Evolutionary conservation across 805 yeast genomes (phyloP).

Genomic region (Ogataea corticis): DNA sequence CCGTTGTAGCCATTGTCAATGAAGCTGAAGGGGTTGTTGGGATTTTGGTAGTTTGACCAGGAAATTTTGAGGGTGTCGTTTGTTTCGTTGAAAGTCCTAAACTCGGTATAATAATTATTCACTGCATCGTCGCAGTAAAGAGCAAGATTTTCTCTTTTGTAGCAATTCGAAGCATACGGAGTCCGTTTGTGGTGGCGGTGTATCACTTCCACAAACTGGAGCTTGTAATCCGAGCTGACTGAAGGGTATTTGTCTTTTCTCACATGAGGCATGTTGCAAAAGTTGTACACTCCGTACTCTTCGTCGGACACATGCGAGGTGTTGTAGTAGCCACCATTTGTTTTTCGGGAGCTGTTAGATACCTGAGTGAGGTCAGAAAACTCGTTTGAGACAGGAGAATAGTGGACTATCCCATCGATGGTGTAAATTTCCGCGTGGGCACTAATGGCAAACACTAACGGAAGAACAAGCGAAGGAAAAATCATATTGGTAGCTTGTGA

Average conservation of each 20-base stretch:
- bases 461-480: not conserved
- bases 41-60: conserved; percentile 29
- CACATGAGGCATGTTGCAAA: conserved; percentile 48
- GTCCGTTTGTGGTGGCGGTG: conserved; percentile 49
- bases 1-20: conserved; percentile 30
- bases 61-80: conserved; percentile 16
- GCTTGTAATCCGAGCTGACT: conserved; percentile 26
- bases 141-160: conserved; percentile 34
- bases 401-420: conserved; percentile 14
- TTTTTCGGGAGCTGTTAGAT: conserved; percentile 24
- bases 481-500: no score
- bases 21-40: conserved; percentile 30
- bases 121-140: conserved; percentile 33
- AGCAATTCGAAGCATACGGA: conserved; percentile 38
- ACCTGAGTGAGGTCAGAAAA: conserved; percentile 25
- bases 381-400: conserved; percentile 16
- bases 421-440: not conserved
- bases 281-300: conserved; percentile 39
- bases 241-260: conserved; percentile 33
- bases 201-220: conserved; percentile 40
- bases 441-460: not conserved
- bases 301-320: conserved; percentile 26
- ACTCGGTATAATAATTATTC: conserved; percentile 28
- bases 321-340: conserved; percentile 31
- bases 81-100: conserved; percentile 8